Base-by-base conservation (phyloP, 2,329 filamentous ascomycete genomes). In the Colletotrichum sp. region DNA sequence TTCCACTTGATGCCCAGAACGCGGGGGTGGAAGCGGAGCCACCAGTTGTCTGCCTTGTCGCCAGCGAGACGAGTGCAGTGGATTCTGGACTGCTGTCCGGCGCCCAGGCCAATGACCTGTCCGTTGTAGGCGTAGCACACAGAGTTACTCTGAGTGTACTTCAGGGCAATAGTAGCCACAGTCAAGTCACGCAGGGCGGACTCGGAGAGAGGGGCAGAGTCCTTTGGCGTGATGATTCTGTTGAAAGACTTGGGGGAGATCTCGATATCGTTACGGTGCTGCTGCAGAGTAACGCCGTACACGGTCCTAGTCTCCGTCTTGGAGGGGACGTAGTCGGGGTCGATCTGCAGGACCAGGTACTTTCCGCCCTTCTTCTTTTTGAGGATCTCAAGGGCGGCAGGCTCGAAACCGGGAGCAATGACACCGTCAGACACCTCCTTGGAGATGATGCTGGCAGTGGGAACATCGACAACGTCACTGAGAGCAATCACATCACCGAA, bases 41-140 rank as follows among this genome's bases (percentile, higher is more conserved):
- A 99, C 96, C 96, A 99, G 90, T 98, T 98, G 87, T 99, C 97
- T 65, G 96, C 95, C 90, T 99, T 99, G 89, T 99, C 96, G 76
- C 97, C 97, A 13, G 97, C 97, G 68, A 99, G 92, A 79, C 97
- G 94, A 57, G 97, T 99, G 92, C 97, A 99, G 91, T 99, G 97
- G 81, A 99, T 99, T 80, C 97, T 94, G 77, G 95, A 98, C 88
- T 99, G 97, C 87, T 99, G 97, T 76, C 97, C 97, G 71, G 97
- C 97, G 79, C 97, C 97, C 72, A 99, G 93, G 79, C 97, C 97
- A 80, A 99, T 91, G 81, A 99, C 91, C 87, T 99, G 97, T 64
- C 97, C 97, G 82, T 98, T 96, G 78, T 95, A 90, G 71, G 97
- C 96, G 84, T 99, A 99, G 91, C 96, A 99, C 78, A 99, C 97